Base-by-base conservation (phyloP, 371 early-diverging fungal genomes). In the Mortierella sp. region DNA sequence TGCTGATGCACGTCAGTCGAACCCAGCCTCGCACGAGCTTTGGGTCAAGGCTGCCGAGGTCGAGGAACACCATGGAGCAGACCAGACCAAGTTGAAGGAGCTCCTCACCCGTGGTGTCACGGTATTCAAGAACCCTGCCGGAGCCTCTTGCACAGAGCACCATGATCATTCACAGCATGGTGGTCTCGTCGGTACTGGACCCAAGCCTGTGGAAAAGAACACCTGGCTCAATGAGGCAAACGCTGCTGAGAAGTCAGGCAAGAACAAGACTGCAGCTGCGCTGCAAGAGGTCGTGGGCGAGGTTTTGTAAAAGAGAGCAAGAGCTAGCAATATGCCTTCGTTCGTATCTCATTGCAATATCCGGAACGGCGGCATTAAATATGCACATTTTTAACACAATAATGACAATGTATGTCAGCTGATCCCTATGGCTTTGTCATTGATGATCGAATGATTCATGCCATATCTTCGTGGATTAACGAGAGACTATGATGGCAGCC, bases 111-210 rank as follows among this genome's bases (percentile, higher is more conserved):
- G 60, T 9, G 67, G 67, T 11, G 49, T 66, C 32, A 55, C 49
- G n/a, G 60, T 53, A n/a, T 66, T 66, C 60, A 66, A 66, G 60
- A 66, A 66, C 67, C 75, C 75, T 37, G 69, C 68, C 17, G 76
- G 64, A 21, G 19, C 60, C 3, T 27, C 37, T 4, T 65, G 72
- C 37, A 72, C 61, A 17, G 52, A 50, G 21, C 28, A 61, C 56
- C 70, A 70, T 26, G 70, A 70, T 32, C 70, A 70, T 34, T 63
- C 63, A 2, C 63, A 63, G 17, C 60, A 71, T 34, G 55, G 53
- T 15, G n/a, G 55, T 32, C 17, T 41, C 9, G 56, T 19, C 6
- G 24, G 41, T 30, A 48, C 56, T 5, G 51, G 56, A 31, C 41
- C 37, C n/a, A 8, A 34, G 19, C 48, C 69, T 24, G 27, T 75